Evolutionary conservation across 1,284 basidiomycete species (phyloP), one percentile per base, ranked within the genome.

Genomic region (Sanguinoderma infundibulare): DNA sequence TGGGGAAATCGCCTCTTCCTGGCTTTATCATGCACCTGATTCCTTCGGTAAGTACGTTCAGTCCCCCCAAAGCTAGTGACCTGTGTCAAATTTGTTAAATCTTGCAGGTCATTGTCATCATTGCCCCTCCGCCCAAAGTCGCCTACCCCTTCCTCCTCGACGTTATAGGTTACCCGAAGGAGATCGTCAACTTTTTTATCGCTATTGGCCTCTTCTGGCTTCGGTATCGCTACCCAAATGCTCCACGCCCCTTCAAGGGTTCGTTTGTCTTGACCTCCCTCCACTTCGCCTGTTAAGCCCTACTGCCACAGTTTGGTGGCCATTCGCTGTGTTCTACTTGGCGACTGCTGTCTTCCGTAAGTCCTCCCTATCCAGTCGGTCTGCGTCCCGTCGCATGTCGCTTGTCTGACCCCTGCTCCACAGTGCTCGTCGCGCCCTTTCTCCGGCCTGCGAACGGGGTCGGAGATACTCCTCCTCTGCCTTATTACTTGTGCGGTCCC

Each of bases 81-180:
- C 8, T 8, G 15, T 7, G 24, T 20, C 4, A 34, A 9, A 17
- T 5, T n/a, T 7, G n/a, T 4, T 39, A n/a, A 6, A 8, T 20
- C 9, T 15, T 7, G n/a, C n/a, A n/a, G n/a, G n/a, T n/a, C n/a
- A n/a, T n/a, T n/a, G n/a, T n/a, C n/a, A n/a, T n/a, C n/a, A 68
- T 84, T 20, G 77, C 77, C 1, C 79, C 86, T 0, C 89, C 89
- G 5, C 82, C 87, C 0, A 83, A 85, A 1, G 89, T 90, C 67
- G 87, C 87, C 0, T 91, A 89, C 67, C 78, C 86, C 12, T 89
- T 91, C 72, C 79, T 88, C 61, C 78, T 90, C 1, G 83, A 87
- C 60, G 73, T 88, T 2, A 77, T 84, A 66, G 83, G 83, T 6
- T 88, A 88, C 65, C 86, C 86, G 10, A 53, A 39, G 40, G 83